A percentile compares a stretch with the other conserved stretches of the same genome.
Conservation (phyloP, 345 rosid species). For the Salix koriyanagi region DNA sequence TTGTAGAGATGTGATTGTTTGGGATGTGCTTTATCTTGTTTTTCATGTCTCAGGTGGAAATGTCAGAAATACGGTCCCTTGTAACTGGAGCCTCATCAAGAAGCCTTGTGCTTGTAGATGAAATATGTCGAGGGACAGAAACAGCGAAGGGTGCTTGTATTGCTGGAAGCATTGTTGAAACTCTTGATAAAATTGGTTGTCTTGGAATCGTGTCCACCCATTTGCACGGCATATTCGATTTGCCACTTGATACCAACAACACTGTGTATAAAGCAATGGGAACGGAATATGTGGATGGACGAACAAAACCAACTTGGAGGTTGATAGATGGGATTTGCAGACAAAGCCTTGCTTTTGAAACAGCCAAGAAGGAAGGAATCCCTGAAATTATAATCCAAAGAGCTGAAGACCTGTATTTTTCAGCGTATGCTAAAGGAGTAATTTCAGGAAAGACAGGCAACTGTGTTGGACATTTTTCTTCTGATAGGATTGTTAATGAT, state of each 20-base stretch:
- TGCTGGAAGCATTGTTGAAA: conserved; percentile 88
- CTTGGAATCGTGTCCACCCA: conserved; percentile 92
- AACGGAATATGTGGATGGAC: conserved; percentile 59
- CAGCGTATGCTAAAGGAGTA: conserved; percentile 26
- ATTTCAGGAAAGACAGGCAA: conserved; percentile 14
- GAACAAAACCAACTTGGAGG: conserved; percentile 85
- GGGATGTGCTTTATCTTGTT: background rate
- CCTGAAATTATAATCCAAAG: conserved; percentile 63
- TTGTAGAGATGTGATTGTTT: background rate
- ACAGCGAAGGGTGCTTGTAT: conserved; percentile 94
- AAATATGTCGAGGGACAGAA: conserved; percentile 98
- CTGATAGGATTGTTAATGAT: conserved; percentile 17
- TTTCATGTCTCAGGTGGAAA: conserved; percentile 65
- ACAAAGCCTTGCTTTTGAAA: conserved; percentile 98
- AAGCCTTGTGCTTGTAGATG: conserved; percentile 90
- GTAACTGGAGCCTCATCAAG: conserved; percentile 63
- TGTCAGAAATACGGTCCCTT: conserved; percentile 86
- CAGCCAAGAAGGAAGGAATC: conserved; percentile 92
- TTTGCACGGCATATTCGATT: conserved; percentile 76
- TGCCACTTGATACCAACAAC: conserved; percentile 63
- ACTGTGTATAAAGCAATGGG: conserved; percentile 80
- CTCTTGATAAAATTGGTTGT: conserved; percentile 73
- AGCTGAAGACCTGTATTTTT: conserved; percentile 76
- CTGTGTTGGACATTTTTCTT: conserved; percentile 14
- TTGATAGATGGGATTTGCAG: conserved; percentile 80